Evolutionary conservation across 2,329 filamentous ascomycete genomes (phyloP).

Genomic region (Fusarium sterilihyphosum): DNA sequence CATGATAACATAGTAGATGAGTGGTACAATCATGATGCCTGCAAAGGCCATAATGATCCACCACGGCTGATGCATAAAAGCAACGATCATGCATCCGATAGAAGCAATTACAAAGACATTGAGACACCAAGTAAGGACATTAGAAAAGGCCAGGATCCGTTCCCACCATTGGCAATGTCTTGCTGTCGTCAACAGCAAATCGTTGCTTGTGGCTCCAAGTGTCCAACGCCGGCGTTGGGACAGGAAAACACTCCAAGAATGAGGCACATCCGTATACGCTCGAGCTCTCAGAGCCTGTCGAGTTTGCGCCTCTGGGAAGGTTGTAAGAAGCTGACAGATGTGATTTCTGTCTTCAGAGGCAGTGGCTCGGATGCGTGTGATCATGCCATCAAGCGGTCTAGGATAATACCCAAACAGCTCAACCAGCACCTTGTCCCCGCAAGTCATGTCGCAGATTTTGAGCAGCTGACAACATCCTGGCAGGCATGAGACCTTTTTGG

Average conservation of each 20-base stretch:
- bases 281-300: slow-evolving; percentile 53
- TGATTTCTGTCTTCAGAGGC: slow-evolving; percentile 41
- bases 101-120: slow-evolving; percentile 42
- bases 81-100: slow-evolving; percentile 42
- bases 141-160: slow-evolving; percentile 37
- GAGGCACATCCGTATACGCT: slow-evolving; percentile 53
- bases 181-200: slow-evolving; percentile 32
- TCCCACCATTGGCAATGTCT: slow-evolving; percentile 40
- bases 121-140: slow-evolving; percentile 39
- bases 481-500: slow-evolving; percentile 40
- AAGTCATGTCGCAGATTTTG: slow-evolving; percentile 37
- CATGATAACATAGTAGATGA: slow-evolving; percentile 39
- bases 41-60: slow-evolving; percentile 42
- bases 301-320: slow-evolving; percentile 49
- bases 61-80: slow-evolving; percentile 41
- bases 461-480: slow-evolving; percentile 40
- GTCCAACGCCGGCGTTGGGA: slow-evolving; percentile 43
- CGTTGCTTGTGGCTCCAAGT: slow-evolving; percentile 42
- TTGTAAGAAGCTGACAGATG: slow-evolving; percentile 40
- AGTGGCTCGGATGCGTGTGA: slow-evolving; percentile 40
- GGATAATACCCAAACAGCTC: slow-evolving; percentile 40
- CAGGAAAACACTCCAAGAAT: slow-evolving; percentile 52
- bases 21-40: slow-evolving; percentile 40
- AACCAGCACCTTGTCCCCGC: slow-evolving; percentile 36
- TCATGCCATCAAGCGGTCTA: slow-evolving; percentile 33